Evolutionary conservation across 176 grass and related monocot species (phyloP), one percentile per base, ranked within the genome.

Genomic region (Pharus latifolius): DNA sequence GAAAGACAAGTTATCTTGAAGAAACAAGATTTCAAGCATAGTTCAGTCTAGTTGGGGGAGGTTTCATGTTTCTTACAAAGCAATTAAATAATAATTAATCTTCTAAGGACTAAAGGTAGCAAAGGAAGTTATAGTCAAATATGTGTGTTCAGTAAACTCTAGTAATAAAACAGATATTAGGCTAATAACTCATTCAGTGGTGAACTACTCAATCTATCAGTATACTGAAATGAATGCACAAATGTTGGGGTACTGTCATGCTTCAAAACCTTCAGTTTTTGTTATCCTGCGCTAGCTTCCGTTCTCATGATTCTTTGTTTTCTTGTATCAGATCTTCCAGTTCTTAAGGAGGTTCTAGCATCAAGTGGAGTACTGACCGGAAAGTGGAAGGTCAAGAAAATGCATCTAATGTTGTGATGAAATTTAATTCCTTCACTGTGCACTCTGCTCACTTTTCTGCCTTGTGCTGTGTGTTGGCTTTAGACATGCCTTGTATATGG

Each of bases 311-410:
- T 55, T 55, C 26, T 47, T 15, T 75, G 11, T 75, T 81, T 70
- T 14, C 11, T 72, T 46, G 31, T 55, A 20, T 73, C 41, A 98
- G 95, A 80, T 66, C 78, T 98, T 74, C 63, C 95, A 10, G 57
- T 98, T 78, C 76, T 93, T 51, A 98, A 91, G 47, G 95, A 98
- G 75, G 77, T 91, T 66, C 73, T 98, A 67, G 18, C 49, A 73
- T 80, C 78, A 72, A 81, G 61, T 83, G 87, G 67, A 68, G 60
- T 93, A 62, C 44, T 98, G 30, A 85, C 31, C 48, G 73, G 78
- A 35, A 93, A 93, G 68, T 98, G 90, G 90, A 93, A 98, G 89
- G 94, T 98, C 55, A 60, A 37, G 19, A 49, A 72, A 69, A 24
- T 48, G 3, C 50, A 43, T 8, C 12, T 32, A 18, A 12, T 49